These are phyloP conservation scores for Fusarium sp. DNA, from an alignment of 2,329 filamentous ascomycete genomes.

Conservation along the genomic window DNA sequence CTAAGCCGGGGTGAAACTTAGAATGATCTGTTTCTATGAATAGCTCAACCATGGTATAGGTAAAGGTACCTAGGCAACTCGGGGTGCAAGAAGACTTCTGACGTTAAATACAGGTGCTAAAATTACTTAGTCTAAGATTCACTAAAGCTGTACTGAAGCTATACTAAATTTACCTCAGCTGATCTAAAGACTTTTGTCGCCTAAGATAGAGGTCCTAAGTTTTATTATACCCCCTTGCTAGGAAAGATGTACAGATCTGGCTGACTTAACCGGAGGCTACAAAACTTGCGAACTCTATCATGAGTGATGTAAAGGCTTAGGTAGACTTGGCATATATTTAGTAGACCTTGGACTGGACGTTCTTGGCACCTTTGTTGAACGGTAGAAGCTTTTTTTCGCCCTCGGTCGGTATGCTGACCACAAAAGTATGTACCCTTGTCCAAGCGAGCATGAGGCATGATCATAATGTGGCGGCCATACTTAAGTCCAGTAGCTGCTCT, in stretches of 20 bases:
- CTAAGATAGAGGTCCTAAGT: too few relatives aligned
- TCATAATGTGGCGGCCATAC: neutral
- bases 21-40: neutral
- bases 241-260: too few relatives aligned
- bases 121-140: too few relatives aligned
- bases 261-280: neutral
- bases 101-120: too few relatives aligned
- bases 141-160: too few relatives aligned
- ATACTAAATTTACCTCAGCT: too few relatives aligned
- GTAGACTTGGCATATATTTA: neutral
- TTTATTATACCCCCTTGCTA: too few relatives aligned
- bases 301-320: neutral
- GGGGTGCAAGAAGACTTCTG: too few relatives aligned
- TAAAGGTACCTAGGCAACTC: too few relatives aligned
- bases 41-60: neutral
- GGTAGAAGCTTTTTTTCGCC: neutral
- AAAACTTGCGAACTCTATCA: neutral
- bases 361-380: neutral
- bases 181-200: too few relatives aligned
- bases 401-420: neutral
- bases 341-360: neutral
- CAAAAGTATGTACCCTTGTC: neutral
- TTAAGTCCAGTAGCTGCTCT: neutral
- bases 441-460: neutral
- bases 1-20: neutral